These are phyloP conservation scores for Arachnomyces sp. DNA, from an alignment of 2,329 filamentous ascomycete genomes.

Conservation along the genomic window DNA sequence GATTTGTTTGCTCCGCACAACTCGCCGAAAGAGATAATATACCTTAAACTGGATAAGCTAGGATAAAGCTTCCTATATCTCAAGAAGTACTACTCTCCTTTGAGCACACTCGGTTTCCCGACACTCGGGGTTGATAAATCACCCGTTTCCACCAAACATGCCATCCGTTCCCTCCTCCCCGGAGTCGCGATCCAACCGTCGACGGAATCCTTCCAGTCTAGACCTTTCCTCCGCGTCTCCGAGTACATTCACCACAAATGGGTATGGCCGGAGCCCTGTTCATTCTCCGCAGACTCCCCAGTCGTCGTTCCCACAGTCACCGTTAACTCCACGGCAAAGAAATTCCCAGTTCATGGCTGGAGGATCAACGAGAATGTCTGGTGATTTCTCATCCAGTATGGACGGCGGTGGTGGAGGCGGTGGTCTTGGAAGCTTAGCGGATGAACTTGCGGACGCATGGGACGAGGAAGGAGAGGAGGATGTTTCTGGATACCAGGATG, in stretches of 20 bases:
- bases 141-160: slow-evolving; percentile 19
- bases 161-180: slow-evolving; percentile 16
- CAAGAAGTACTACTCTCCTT: slow-evolving; percentile 2
- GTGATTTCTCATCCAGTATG: slow-evolving; percentile 28
- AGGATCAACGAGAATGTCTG: slow-evolving; percentile 30
- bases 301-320: slow-evolving; percentile 32
- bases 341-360: slow-evolving; percentile 27
- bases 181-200: slow-evolving; percentile 29
- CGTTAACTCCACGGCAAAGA: slow-evolving; percentile 29
- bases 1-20: too few relatives aligned
- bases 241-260: slow-evolving; percentile 23
- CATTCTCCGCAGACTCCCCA: slow-evolving; percentile 28
- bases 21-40: too few relatives aligned
- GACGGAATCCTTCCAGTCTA: slow-evolving; percentile 27
- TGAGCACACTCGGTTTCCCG: not conserved
- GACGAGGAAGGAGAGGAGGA: slow-evolving; percentile 45
- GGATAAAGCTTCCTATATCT: too few relatives aligned
- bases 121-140: too few relatives aligned
- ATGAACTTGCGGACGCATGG: slow-evolving; percentile 56
- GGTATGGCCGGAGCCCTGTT: slow-evolving; percentile 24
- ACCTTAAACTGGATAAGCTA: too few relatives aligned
- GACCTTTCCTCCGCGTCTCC: slow-evolving; percentile 31
- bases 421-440: slow-evolving; percentile 55
- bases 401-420: slow-evolving; percentile 25
- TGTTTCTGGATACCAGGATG: slow-evolving; percentile 29